phyloP scores from a whole-genome alignment of 2,329 filamentous ascomycete genomes.

The Xylaria sp. region DNA sequence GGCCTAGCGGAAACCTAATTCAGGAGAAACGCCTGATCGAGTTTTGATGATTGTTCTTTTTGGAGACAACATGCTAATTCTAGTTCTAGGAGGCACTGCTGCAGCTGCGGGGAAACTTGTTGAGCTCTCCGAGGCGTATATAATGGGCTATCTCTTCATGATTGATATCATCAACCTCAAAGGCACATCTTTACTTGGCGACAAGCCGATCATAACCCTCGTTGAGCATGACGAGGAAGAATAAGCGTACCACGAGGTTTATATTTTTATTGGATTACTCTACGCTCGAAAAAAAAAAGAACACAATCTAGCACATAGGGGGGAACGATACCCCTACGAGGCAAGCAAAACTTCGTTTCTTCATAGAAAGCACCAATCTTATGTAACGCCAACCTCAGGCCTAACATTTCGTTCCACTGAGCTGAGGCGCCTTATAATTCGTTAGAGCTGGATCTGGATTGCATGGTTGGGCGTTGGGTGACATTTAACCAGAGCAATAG shows the following conservation, averaged over 20 bases:
- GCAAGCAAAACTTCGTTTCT: constrained; percentile 31
- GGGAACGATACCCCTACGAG: constrained; percentile 1
- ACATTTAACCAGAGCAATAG: constrained; percentile 27
- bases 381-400: constrained; percentile 29
- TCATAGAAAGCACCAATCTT: constrained; percentile 33
- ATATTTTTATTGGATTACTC: constrained; percentile 11
- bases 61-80: constrained; percentile 41
- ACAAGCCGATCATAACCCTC: constrained; percentile 81
- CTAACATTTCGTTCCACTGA: constrained; percentile 27
- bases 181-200: constrained; percentile 87
- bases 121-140: constrained; percentile 82
- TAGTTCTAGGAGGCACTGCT: constrained; percentile 82
- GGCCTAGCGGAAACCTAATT: background rate
- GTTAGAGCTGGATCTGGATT: constrained; percentile 35
- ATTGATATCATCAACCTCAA: constrained; percentile 95
- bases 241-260: constrained; percentile 34
- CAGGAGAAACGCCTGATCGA: background rate
- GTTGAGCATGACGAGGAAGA: constrained; percentile 66
- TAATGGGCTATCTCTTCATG: constrained; percentile 93
- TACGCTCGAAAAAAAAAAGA: constrained; percentile 14
- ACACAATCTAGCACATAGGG: constrained; percentile 14
- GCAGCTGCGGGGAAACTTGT: constrained; percentile 88
- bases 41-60: constrained; percentile 1
- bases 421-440: constrained; percentile 27
- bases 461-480: constrained; percentile 38